These are phyloP conservation scores for Pachysandra terminalis DNA, from an alignment of 164 flowering plant species.

Conservation along the genomic window DNA sequence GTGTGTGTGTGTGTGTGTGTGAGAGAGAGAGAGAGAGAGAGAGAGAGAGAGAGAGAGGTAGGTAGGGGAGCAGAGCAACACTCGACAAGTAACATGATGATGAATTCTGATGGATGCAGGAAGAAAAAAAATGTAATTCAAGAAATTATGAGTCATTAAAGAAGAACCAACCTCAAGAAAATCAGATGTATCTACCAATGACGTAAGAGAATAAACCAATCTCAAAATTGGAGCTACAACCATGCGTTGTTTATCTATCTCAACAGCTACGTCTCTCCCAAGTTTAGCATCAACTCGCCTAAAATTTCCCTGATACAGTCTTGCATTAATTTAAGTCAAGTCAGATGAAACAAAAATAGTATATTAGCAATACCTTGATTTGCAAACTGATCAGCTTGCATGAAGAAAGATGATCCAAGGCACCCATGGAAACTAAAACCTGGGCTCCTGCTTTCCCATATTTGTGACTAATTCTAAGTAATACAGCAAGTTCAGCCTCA, in stretches of 20 bases:
- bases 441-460: conserved; percentile 91
- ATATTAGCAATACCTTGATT: conserved; percentile 31
- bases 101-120: not conserved
- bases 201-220: conserved; percentile 74
- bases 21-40: too few relatives aligned
- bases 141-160: not conserved
- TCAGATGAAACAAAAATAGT: not conserved
- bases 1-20: too few relatives aligned
- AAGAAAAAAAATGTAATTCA: not conserved
- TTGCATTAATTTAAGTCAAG: conserved; percentile 5
- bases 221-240: conserved; percentile 64
- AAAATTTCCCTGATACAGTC: conserved; percentile 51
- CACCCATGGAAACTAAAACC: conserved; percentile 85
- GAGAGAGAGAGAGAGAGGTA: too few relatives aligned
- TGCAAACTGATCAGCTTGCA: conserved; percentile 57
- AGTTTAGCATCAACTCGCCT: conserved; percentile 44
- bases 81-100: not conserved
- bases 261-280: conserved; percentile 38
- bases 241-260: conserved; percentile 52
- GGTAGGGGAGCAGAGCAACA: not conserved
- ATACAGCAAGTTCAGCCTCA: conserved; percentile 77
- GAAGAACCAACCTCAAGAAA: conserved; percentile 64
- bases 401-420: conserved; percentile 74
- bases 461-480: conserved; percentile 73
- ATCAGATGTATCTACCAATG: conserved; percentile 77